A percentile compares a stretch with the other conserved stretches of the same genome.
Evolutionary conservation across 2,329 filamentous ascomycete species (phyloP).

Genomic region (Penicillium crustosum): DNA sequence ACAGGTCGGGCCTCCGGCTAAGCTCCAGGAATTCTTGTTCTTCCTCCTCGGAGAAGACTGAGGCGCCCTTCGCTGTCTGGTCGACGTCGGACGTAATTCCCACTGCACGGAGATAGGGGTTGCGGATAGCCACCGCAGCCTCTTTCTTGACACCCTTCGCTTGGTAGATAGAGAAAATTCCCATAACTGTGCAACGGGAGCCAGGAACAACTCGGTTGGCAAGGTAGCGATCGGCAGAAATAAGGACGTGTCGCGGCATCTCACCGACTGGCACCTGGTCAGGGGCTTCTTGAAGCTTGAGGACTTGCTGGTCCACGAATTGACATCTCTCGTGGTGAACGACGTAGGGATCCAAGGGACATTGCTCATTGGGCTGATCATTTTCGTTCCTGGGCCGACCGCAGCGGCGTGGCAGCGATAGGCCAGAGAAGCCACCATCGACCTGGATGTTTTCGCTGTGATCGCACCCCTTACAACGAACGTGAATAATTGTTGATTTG

Average conservation of each 20-base stretch:
- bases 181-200: slow-evolving; percentile 91
- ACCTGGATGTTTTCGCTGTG: slow-evolving; percentile 70
- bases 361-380: slow-evolving; percentile 70
- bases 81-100: slow-evolving; percentile 90
- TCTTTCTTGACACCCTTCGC: slow-evolving; percentile 82
- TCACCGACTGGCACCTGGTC: slow-evolving; percentile 98
- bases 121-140: slow-evolving; percentile 89
- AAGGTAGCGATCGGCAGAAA: slow-evolving; percentile 93
- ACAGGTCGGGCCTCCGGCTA: slow-evolving; percentile 88
- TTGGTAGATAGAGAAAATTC: slow-evolving; percentile 97
- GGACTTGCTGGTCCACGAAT: slow-evolving; percentile 96
- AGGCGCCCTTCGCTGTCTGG: slow-evolving; percentile 79
- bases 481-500: slow-evolving; percentile 81
- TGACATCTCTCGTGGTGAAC: slow-evolving; percentile 90
- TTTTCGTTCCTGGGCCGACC: slow-evolving; percentile 59
- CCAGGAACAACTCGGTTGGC: slow-evolving; percentile 95
- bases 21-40: slow-evolving; percentile 95
- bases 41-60: slow-evolving; percentile 87
- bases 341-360: slow-evolving; percentile 92
- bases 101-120: slow-evolving; percentile 88
- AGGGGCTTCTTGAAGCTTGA: slow-evolving; percentile 96
- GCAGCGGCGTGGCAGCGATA: slow-evolving; percentile 80
- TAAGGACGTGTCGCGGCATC: slow-evolving; percentile 87
- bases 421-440: slow-evolving; percentile 80
- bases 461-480: slow-evolving; percentile 85